phyloP scores from a whole-genome alignment of 345 rosid species.

The Bruguiera sexangula region DNA sequence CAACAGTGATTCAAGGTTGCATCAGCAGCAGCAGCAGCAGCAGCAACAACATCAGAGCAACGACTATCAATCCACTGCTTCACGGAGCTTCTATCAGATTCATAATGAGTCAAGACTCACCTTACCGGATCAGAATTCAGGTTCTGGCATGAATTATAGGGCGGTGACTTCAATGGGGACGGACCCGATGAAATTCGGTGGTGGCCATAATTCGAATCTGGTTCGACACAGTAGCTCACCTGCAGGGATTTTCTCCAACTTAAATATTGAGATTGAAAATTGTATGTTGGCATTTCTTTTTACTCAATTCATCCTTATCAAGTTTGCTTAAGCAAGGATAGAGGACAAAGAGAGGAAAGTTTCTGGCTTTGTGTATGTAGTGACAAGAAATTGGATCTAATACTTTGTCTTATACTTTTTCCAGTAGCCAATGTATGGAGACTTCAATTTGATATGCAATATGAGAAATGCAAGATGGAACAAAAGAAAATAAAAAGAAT shows the following conservation, averaged over 20 bases:
- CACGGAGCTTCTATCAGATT: conserved; percentile 38
- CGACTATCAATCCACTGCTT: conserved; percentile 19
- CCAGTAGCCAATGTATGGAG: background rate
- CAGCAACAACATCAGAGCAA: conserved; percentile 25
- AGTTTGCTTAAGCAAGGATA: background rate
- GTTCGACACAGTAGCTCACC: conserved; percentile 91
- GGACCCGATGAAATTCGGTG: conserved; percentile 34
- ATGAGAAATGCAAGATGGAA: background rate
- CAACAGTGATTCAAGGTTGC: conserved; percentile 13
- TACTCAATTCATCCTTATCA: background rate
- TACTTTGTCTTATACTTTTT: background rate
- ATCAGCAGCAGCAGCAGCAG: conserved; percentile 23
- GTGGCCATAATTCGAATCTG: conserved; percentile 45
- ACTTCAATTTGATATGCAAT: background rate
- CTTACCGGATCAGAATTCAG: conserved; percentile 32
- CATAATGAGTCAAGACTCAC: conserved; percentile 36
- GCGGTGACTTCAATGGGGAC: conserved; percentile 24
- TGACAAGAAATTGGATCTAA: background rate
- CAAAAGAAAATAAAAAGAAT: background rate
- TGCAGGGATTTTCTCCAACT: conserved; percentile 73
- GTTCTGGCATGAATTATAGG: conserved; percentile 29
- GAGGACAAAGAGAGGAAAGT: background rate
- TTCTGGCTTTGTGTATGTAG: background rate
- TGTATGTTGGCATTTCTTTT: conserved; percentile 32
- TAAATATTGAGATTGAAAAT: conserved; percentile 52